phyloP scores from a whole-genome alignment of 331 rosid species.

The Pyracantha coccinea region DNA sequence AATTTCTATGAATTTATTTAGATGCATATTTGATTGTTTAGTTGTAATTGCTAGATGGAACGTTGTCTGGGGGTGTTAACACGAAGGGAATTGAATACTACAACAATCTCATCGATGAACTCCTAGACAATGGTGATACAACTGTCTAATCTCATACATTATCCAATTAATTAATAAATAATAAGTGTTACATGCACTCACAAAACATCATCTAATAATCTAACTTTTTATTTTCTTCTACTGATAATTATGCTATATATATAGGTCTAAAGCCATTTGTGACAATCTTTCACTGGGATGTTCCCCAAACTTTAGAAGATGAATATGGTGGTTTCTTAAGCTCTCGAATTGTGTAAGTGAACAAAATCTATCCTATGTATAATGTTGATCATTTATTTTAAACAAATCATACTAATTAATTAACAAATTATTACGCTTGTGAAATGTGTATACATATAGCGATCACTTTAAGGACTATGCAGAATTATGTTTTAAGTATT shows the following conservation, averaged over 20 bases:
- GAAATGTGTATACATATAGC: background rate
- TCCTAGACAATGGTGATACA: slow-evolving; percentile 33
- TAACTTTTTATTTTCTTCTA: background rate
- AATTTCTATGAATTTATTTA: background rate
- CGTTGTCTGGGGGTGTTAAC: slow-evolving; percentile 39
- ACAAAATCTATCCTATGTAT: background rate
- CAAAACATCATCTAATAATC: background rate
- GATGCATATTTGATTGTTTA: background rate
- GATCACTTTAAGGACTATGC: slow-evolving; percentile 10
- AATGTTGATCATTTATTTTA: background rate
- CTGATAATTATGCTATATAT: background rate
- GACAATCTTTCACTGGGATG: slow-evolving; percentile 65
- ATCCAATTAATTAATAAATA: too few species aligned
- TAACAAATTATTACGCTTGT: background rate
- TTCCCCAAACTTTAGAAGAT: slow-evolving; percentile 55
- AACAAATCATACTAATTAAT: too few species aligned
- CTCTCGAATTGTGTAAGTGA: slow-evolving; percentile 20
- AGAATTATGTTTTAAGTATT: slow-evolving; percentile 15
- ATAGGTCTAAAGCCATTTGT: slow-evolving; percentile 43
- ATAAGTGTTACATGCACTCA: background rate
- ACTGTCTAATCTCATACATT: background rate
- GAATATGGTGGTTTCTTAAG: slow-evolving; percentile 48
- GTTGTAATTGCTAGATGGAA: background rate
- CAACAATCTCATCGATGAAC: slow-evolving; percentile 49
- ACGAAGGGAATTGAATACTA: slow-evolving; percentile 45